Evolutionary conservation across 2,329 filamentous ascomycete species (phyloP).

Genomic region (Alternaria dauci): DNA sequence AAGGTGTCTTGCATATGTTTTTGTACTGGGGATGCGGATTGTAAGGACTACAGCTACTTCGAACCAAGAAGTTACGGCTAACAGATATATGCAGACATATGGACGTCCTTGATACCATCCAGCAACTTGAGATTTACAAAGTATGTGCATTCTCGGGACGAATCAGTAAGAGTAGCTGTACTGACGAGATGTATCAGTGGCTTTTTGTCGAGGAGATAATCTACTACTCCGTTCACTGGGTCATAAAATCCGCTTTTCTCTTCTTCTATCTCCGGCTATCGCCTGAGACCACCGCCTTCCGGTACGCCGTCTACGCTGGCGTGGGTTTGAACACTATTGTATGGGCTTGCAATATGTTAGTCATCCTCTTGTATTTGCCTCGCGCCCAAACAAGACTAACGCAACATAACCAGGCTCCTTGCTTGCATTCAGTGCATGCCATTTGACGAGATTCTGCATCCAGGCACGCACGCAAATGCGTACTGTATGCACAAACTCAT

Average conservation of each 20-base stretch:
- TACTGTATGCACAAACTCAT: conserved; percentile 37
- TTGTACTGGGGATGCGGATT: conserved; percentile 31
- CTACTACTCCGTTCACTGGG: conserved; percentile 44
- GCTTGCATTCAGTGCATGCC: conserved; percentile 45
- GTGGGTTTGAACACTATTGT: conserved; percentile 37
- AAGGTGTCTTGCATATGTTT: conserved; percentile 34
- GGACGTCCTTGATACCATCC: background rate
- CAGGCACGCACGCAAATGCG: conserved; percentile 31
- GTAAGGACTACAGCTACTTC: conserved; percentile 15
- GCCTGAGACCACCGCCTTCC: conserved; percentile 28
- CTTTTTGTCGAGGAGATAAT: conserved; percentile 46
- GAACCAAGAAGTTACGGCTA: background rate
- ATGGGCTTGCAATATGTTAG: conserved; percentile 38
- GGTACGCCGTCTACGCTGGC: conserved; percentile 30
- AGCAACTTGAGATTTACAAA: conserved; percentile 12
- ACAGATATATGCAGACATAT: background rate
- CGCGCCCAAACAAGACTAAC: background rate
- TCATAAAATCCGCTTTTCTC: conserved; percentile 47
- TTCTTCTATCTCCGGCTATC: conserved; percentile 48
- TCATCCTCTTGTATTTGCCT: background rate
- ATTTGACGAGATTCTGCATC: conserved; percentile 40
- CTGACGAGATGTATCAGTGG: conserved; percentile 9
- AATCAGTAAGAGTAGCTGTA: background rate
- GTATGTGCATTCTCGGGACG: background rate
- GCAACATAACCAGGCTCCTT: conserved; percentile 23